Base-by-base conservation (phyloP, 2,329 filamentous ascomycete genomes). In the Clonostachys byssicola region DNA sequence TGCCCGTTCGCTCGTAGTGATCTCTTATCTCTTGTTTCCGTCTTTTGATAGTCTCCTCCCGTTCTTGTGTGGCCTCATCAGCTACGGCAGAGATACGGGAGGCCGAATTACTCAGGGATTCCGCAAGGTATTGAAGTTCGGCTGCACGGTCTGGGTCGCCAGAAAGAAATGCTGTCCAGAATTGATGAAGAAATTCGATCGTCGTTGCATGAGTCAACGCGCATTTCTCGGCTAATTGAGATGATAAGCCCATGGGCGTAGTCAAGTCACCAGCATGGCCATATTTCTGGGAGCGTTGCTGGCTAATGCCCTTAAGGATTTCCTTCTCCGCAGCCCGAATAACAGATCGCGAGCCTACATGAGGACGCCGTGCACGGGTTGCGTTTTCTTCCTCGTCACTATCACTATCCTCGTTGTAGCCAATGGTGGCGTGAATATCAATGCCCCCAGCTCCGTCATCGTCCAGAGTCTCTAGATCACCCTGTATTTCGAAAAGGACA, bases 181-280 rank as follows among this genome's bases (percentile, higher is more conserved):
- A 99, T 64, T 97, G 95, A 57, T 92, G 89, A n/a, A 99, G 73
- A 59, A 97, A 99, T 61, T 99, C 94, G 36, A 89, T 86, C 0
- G 90, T 95, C 0, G 94, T 99, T 46, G 92, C 92, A 63, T 97
- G 91, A 1, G 92, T 96, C 47, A 83, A 66, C 39, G 68, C 70
- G 54, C 80, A 83, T 47, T 80, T 80, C 40, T 83, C 74, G 5
- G 80, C 71, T 17, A 87, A 70, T 2, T 78, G 73, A 2, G 70
- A 59, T 5, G 85, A 71, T 4, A 72, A 57, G 20, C 75, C 72
- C 82, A 75, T 87, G 54, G 67, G 77, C 45, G 63, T 75, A 81
- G 75, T 87, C 54, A 66, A 77, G 44, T 63, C 75, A 55, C 57
- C 72, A 58, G 47, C 18, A 56, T 71, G 80, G 49, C 65, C 62